Conservation (phyloP, 257 asterid genomes). For the Solanum stenotomum region DNA sequence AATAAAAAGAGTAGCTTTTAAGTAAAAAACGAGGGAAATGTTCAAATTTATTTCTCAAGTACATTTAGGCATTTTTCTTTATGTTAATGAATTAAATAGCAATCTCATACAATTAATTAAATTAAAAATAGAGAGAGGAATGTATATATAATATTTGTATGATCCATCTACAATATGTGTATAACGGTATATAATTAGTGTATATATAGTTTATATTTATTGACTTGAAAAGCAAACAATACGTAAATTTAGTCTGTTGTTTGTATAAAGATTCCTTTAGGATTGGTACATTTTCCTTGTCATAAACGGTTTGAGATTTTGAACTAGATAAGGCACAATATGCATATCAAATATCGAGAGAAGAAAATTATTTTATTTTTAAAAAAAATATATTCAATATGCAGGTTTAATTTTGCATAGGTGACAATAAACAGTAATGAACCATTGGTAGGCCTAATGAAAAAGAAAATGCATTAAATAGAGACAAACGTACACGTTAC, state of each 20-base stretch:
- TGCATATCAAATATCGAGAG: neutral
- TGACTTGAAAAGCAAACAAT: no score
- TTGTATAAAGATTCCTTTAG: neutral
- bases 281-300: neutral
- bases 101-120: no score
- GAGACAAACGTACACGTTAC: neutral
- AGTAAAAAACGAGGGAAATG: no score
- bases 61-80: neutral
- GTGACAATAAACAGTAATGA: neutral
- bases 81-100: neutral
- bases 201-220: no score
- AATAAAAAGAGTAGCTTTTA: no score
- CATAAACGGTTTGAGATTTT: neutral
- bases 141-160: no score
- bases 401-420: neutral
- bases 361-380: neutral
- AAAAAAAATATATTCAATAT: neutral
- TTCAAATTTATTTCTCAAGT: neutral
- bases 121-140: no score
- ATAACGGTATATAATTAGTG: no score
- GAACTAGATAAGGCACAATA: rapidly evolving
- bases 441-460: neutral
- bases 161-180: no score
- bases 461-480: neutral
- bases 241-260: neutral